Conservation (phyloP, 768 basidiomycete genomes). For the Steccherinum ochraceum region DNA sequence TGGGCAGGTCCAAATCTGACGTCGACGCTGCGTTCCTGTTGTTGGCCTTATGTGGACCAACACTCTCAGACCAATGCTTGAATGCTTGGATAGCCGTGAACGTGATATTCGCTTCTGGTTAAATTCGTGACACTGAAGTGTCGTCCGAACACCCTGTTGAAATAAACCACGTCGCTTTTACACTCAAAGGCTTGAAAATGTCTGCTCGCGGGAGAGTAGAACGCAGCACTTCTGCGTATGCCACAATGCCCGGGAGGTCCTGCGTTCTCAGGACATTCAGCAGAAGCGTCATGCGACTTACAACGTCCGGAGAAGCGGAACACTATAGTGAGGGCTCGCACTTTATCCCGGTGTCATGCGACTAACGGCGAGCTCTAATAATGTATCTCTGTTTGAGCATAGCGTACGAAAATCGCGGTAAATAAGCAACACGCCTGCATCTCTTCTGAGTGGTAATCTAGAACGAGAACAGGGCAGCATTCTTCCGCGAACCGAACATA, state of each 20-base stretch:
- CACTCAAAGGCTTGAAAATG: too few relatives aligned
- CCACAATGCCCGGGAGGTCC: too few relatives aligned
- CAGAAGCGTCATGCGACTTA: not conserved
- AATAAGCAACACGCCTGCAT: too few relatives aligned
- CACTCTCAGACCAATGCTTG: too few relatives aligned
- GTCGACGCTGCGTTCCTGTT: not conserved
- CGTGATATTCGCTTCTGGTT: too few relatives aligned
- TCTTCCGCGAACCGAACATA: conserved; percentile 76
- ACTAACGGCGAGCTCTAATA: not conserved
- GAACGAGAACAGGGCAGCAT: conserved; percentile 79
- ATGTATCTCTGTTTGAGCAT: not conserved
- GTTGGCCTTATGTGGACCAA: not conserved
- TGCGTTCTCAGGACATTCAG: not conserved
- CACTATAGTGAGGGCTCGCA: not conserved
- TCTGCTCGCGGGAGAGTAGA: too few relatives aligned
- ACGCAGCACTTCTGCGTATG: too few relatives aligned
- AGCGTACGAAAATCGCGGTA: not conserved
- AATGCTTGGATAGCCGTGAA: too few relatives aligned
- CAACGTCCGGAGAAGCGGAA: not conserved
- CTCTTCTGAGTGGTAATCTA: conserved; percentile 17
- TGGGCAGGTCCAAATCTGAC: not conserved
- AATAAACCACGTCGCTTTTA: too few relatives aligned
- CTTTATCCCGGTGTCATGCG: not conserved
- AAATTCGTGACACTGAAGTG: too few relatives aligned
- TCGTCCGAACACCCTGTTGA: too few relatives aligned